Evolutionary conservation across 176 grass and related monocot genomes (phyloP), one percentile per base, ranked within the genome.

Genomic region (Avena atlantica): DNA sequence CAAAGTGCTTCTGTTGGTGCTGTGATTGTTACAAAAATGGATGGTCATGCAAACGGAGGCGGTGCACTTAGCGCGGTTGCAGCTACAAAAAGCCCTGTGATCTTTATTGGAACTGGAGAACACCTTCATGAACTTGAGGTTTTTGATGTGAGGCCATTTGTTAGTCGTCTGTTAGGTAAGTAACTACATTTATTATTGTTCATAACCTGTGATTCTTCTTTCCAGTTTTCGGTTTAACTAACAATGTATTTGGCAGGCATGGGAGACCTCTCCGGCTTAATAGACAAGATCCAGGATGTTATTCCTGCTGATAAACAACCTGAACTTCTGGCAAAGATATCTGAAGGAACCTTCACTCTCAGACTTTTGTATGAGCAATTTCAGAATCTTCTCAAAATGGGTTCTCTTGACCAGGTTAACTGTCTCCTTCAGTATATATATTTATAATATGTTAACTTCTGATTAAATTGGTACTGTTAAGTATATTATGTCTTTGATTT

Each of bases 11-110:
- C 96, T 45, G 93, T 98, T 89, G 96, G 96, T 92, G 93, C 96
- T 89, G 96, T 98, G 62, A 95, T 98, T 86, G 76, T 98, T 75
- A 98, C 96, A 0, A 98, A 98, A 88, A 98, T 98, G 96, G 96
- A 98, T 89, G 96, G 96, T 63, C 91, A 98, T 59, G 96, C 91
- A 5, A 95, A 93, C 86, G 93, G 93, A 78, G 96, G 96, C 80
- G 96, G 93, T 17, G 88, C 96, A 64, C 96, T 98, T 82, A 98
- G 96, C 88, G 96, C 96, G 34, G 96, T 98, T 8, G 96, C 92
- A 59, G 96, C 96, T 61, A 98, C 96, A 34, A 98, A 95, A 92
- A 98, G 96, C 84, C 93, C 93, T 37, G 96, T 95, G 50, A 98
- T 95, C 84, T 98, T 98, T 86, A 94, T 98, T 86, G 96, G 96